Evolutionary conservation across 202 grass and related monocot species (phyloP), one percentile per base, ranked within the genome.

Genomic region (Miscanthus sacchariflorus): DNA sequence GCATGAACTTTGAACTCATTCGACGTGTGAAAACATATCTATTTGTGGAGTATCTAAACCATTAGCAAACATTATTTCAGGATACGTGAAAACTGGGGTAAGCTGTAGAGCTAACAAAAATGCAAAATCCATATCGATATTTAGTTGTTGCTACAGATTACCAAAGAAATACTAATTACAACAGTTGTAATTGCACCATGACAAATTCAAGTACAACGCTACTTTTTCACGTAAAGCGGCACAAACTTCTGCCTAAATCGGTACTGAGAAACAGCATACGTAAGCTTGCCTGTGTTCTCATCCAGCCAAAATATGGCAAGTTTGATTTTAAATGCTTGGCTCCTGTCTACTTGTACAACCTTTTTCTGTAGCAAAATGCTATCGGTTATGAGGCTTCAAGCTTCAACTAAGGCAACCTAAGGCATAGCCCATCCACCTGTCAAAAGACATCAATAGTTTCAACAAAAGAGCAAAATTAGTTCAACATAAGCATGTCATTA

Each of bases 361-460:
- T 11, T 45, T 18, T 45, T 9, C 39, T 80, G 18, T 46, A 64
- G 38, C 5, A 84, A 74, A 74, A 33, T 3, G 12, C 21, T 10
- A 59, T 28, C 17, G n/a, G 36, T 58, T 43, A 7, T 15, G 15
- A 30, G 27, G 19, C n/a, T 40, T 12, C 66, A 82, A 68, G 80
- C 69, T 50, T 71, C 67, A 39, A 12, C 9, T 38, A 59, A 39
- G n/a, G 4, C 13, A 43, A 7, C 12, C 5, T 21, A 23, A 70
- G 50, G 33, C 48, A 13, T 12, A 59, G 50, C 24, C 8, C 39
- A 75, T 65, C 52, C 52, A 84, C 38, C 81, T 84, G 46, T 6
- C 6, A 54, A 40, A 40, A 83, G 42, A 19, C 23, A 61, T 74
- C 81, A 84, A 61, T 17, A 64, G 6, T 73, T 83, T 72, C 25